These are phyloP conservation scores for Sugiyamaella xylanicola DNA, from an alignment of 1,139 yeast species.

Conservation along the genomic window DNA sequence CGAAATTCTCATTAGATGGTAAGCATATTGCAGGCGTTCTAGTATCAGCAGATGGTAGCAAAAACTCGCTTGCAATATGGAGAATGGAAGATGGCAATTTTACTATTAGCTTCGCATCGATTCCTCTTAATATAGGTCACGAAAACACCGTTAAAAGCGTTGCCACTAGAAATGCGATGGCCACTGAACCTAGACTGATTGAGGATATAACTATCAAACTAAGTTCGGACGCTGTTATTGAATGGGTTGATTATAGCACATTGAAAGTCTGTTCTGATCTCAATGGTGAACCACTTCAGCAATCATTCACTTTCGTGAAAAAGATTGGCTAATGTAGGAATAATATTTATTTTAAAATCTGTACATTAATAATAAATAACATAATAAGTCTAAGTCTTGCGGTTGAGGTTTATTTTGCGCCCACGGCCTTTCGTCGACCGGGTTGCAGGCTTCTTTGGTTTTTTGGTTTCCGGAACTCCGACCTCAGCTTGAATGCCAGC, in stretches of 20 bases:
- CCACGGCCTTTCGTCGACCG: conserved; percentile 2
- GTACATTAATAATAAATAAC: background rate
- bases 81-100: conserved; percentile 20
- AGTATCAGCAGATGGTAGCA: background rate
- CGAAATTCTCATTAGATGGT: conserved; percentile 36
- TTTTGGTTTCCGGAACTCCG: background rate
- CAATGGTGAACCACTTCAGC: background rate
- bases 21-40: conserved; percentile 26
- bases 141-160: background rate
- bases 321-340: background rate
- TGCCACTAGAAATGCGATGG: background rate
- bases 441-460: conserved; percentile 4
- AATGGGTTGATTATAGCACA: conserved; percentile 8
- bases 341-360: conserved; percentile 1
- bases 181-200: background rate
- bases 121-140: conserved; percentile 1
- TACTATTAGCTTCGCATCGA: conserved; percentile 1
- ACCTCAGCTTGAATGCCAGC: background rate
- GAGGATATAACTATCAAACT: conserved; percentile 1
- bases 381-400: background rate
- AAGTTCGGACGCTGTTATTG: background rate
- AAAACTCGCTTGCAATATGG: conserved; percentile 22
- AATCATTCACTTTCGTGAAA: conserved; percentile 2
- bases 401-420: conserved; percentile 14
- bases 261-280: background rate